Evolutionary conservation across 345 rosid genomes (phyloP), one percentile per base, ranked within the genome.

Genomic region (Nephelium lappaceum): DNA sequence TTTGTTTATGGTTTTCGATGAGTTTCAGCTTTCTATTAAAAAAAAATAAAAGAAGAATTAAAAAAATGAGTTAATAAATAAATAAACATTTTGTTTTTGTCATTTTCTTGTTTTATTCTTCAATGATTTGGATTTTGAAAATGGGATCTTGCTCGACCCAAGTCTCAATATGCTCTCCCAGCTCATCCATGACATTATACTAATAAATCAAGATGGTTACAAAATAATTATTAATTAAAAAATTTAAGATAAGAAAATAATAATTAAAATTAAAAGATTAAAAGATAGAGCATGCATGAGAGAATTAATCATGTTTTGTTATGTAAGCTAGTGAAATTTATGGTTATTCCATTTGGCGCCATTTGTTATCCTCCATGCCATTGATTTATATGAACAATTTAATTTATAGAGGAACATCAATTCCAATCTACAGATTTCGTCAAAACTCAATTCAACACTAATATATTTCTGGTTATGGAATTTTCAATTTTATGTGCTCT

Each of bases 91-190:
- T 62, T 74, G 57, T 5, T 81, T 88, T 93, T 91, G 94, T 91
- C 95, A 87, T 85, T 79, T 90, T 89, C 85, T 89, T 88, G 91
- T 85, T 93, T 84, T 87, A 82, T 88, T 85, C 91, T 77, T 80
- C 90, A 88, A 88, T 88, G 85, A 85, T 91, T 81, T 84, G 69
- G 85, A 74, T 81, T 89, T 87, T 83, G 83, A 87, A 57, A 82
- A 74, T 86, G 87, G 79, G 85, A 81, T 75, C 82, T 83, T 81
- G 81, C 64, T 78, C 76, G 73, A 81, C 85, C 80, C 80, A 62
- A 64, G 76, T 65, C 69, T 81, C 85, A 79, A 85, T 79, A 84
- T 89, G 88, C 86, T 86, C 84, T 64, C 77, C 89, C 94, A 91
- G 88, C 94, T 91, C 92, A 93, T 80, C 72, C 74, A 43, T 73